Conservation (phyloP, 2,329 filamentous ascomycete species). For the Aquanectria penicillioides region DNA sequence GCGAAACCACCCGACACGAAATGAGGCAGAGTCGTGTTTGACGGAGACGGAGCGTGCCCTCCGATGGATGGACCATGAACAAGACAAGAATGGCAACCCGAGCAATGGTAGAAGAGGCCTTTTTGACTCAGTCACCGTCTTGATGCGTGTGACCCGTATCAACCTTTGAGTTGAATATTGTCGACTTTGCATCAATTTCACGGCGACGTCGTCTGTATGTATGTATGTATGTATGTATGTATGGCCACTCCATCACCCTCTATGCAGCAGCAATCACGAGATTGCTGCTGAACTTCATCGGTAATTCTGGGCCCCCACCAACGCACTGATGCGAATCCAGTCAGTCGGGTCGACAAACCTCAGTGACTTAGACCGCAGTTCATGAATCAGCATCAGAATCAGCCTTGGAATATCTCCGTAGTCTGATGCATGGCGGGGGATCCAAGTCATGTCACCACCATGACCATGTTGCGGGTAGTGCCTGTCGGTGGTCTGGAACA, state of each 20-base stretch:
- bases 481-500: slow-evolving; percentile 20
- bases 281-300: too few relatives aligned
- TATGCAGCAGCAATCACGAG: too few relatives aligned
- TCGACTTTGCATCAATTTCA: too few relatives aligned
- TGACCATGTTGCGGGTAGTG: background rate
- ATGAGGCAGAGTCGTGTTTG: background rate
- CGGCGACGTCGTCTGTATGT: too few relatives aligned
- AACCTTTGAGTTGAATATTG: too few relatives aligned
- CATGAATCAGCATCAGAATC: background rate
- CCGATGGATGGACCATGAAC: slow-evolving; percentile 1
- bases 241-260: too few relatives aligned
- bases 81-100: background rate
- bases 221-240: too few relatives aligned
- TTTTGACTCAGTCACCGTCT: too few relatives aligned
- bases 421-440: background rate
- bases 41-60: background rate
- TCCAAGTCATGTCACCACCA: slow-evolving; percentile 3
- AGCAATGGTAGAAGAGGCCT: background rate
- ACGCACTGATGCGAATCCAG: too few relatives aligned
- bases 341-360: background rate
- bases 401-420: background rate
- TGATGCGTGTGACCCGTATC: too few relatives aligned
- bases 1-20: background rate
- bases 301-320: too few relatives aligned
- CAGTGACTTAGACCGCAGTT: background rate